A percentile compares a stretch with the other conserved stretches of the same genome.
Conservation (phyloP, 257 asterid genomes). For the Fraxinus anomala region DNA sequence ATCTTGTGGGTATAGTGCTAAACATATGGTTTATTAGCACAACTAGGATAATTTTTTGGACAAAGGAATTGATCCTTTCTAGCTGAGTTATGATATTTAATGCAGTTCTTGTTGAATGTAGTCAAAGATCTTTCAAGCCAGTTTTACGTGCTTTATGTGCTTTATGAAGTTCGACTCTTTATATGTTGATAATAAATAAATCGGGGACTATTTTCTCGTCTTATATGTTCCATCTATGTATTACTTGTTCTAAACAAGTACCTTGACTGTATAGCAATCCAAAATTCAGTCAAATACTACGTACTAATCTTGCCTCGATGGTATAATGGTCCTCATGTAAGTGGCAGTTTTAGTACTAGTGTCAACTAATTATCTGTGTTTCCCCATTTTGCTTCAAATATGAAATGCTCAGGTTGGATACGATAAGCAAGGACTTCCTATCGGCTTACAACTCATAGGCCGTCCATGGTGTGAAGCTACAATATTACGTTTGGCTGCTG, state of each 20-base stretch:
- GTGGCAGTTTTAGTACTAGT: neutral
- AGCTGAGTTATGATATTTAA: neutral
- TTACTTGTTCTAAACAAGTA: neutral
- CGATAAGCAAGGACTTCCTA: constrained; percentile 94
- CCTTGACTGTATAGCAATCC: too few species aligned
- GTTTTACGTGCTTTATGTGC: neutral
- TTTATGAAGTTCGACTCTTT: too few species aligned
- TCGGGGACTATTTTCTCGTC: too few species aligned
- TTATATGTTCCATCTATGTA: too few species aligned
- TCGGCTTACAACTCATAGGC: constrained; percentile 87
- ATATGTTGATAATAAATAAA: too few species aligned
- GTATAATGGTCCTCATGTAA: neutral
- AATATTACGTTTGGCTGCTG: constrained; percentile 80
- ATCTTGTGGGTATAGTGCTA: neutral
- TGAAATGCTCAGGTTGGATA: constrained; percentile 67
- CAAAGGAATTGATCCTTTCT: neutral
- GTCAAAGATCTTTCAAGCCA: neutral
- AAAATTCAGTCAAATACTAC: neutral
- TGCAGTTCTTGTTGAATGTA: neutral
- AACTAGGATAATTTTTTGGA: neutral
- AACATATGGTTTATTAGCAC: neutral
- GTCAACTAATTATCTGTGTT: neutral
- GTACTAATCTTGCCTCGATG: too few species aligned
- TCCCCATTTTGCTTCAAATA: constrained; percentile 4
- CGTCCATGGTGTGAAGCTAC: constrained; percentile 99